phyloP scores from a whole-genome alignment of 768 basidiomycete genomes.

The Xerocomus brunneocitrinus region DNA sequence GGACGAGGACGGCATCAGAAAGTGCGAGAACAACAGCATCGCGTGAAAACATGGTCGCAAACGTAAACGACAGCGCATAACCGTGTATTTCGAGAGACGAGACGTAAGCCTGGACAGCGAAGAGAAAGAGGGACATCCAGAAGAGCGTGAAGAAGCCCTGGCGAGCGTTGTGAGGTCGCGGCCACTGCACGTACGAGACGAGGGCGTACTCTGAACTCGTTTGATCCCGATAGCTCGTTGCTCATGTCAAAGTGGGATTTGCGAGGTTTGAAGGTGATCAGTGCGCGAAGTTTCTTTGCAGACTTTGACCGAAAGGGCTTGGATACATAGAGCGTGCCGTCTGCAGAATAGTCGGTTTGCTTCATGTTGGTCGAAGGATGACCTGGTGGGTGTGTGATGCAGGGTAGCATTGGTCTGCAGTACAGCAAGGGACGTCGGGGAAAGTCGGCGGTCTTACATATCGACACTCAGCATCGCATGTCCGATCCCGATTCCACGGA shows the following conservation, averaged over 20 bases:
- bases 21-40: constrained; percentile 81
- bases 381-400: constrained; percentile 3
- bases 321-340: constrained; percentile 70
- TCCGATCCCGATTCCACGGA: constrained; percentile 2
- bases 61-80: constrained; percentile 69
- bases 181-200: neutral
- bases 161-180: constrained; percentile 1
- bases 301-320: constrained; percentile 69
- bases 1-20: constrained; percentile 78
- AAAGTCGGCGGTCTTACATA: neutral
- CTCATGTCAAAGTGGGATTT: constrained; percentile 80
- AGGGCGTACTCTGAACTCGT: constrained; percentile 72
- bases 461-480: neutral
- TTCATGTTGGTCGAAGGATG: constrained; percentile 9
- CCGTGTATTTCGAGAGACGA: constrained; percentile 75
- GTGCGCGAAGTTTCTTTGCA: constrained; percentile 73
- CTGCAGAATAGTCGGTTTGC: constrained; percentile 39
- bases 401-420: constrained; percentile 1
- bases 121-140: constrained; percentile 86
- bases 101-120: constrained; percentile 73
- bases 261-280: constrained; percentile 83
- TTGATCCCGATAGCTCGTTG: constrained; percentile 67
- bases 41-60: constrained; percentile 83
- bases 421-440: neutral
- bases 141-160: constrained; percentile 95